A percentile compares a stretch with the other conserved stretches of the same genome.
These are phyloP conservation scores for Diaporthe batatas DNA, from an alignment of 2,329 filamentous ascomycete species.

Conservation along the genomic window DNA sequence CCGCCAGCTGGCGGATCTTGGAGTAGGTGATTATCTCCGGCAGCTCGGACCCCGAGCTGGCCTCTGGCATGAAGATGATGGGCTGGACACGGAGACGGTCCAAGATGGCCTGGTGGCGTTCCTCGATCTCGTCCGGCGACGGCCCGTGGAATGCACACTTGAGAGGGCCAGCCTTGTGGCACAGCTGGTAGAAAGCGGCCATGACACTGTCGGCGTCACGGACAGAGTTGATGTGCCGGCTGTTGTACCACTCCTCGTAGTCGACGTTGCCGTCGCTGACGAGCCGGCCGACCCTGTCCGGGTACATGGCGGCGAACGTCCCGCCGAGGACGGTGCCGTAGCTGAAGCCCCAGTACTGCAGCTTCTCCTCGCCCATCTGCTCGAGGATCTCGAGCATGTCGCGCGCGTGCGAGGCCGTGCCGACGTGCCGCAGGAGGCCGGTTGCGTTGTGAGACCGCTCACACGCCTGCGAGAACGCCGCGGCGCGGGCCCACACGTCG, in stretches of 20 bases:
- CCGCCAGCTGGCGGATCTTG: constrained; percentile 59
- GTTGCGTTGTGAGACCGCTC: constrained; percentile 54
- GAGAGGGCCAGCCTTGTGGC: constrained; percentile 63
- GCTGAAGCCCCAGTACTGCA: constrained; percentile 68
- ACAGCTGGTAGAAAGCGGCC: constrained; percentile 65
- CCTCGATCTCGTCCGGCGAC: constrained; percentile 54
- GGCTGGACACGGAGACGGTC: constrained; percentile 56
- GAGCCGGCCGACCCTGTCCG: constrained; percentile 63
- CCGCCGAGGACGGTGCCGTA: constrained; percentile 67
- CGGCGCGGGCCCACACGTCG: constrained; percentile 59
- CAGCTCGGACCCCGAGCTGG: constrained; percentile 53
- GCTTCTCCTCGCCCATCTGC: constrained; percentile 56
- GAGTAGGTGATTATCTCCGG: constrained; percentile 66
- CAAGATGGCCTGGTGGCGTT: constrained; percentile 57
- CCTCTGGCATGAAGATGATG: constrained; percentile 55
- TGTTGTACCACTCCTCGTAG: constrained; percentile 66
- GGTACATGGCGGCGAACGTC: constrained; percentile 65
- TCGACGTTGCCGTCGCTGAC: constrained; percentile 67
- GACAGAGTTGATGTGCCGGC: constrained; percentile 61
- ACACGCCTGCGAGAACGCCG: constrained; percentile 59
- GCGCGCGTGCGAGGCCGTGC: constrained; percentile 60
- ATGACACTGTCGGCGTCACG: constrained; percentile 68
- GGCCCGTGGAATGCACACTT: constrained; percentile 60
- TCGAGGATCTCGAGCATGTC: constrained; percentile 63
- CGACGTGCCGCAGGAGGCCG: constrained; percentile 56